phyloP scores from a whole-genome alignment of 2,329 filamentous ascomycete genomes.

The Bimuria novae-zelandiae region DNA sequence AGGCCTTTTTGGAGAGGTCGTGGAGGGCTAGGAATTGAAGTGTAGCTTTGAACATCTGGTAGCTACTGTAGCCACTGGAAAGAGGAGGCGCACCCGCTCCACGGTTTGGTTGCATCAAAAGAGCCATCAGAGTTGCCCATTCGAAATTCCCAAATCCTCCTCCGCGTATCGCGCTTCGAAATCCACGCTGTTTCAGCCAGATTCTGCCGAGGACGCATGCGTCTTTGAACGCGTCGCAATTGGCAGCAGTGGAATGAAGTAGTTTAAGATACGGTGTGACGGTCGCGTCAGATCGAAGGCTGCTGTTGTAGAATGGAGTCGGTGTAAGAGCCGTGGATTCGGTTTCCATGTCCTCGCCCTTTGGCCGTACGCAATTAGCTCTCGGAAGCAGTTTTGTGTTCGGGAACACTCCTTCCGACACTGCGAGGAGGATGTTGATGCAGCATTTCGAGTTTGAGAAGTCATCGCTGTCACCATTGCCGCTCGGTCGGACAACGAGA shows the following conservation, averaged over 20 bases:
- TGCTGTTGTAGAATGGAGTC: constrained; percentile 89
- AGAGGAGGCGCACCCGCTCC: constrained; percentile 72
- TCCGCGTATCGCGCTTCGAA: constrained; percentile 67
- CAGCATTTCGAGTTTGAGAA: constrained; percentile 41
- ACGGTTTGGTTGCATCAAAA: constrained; percentile 79
- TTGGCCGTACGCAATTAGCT: constrained; percentile 70
- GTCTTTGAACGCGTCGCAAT: constrained; percentile 76
- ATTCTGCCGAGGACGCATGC: constrained; percentile 83
- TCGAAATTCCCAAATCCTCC: constrained; percentile 95
- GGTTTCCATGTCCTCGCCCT: constrained; percentile 52
- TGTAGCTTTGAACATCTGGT: constrained; percentile 91
- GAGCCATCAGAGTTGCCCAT: constrained; percentile 79
- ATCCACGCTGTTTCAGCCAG: constrained; percentile 88
- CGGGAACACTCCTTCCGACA: constrained; percentile 71
- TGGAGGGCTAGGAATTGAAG: constrained; percentile 82
- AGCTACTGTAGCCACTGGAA: constrained; percentile 81
- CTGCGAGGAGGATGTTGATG: constrained; percentile 78
- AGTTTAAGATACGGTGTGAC: constrained; percentile 76
- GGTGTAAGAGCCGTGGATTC: constrained; percentile 45
- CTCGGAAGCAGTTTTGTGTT: constrained; percentile 70
- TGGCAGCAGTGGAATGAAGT: constrained; percentile 69
- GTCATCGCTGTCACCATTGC: constrained; percentile 40
- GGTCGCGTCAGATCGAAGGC: constrained; percentile 76
- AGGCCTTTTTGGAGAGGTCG: constrained; percentile 71
- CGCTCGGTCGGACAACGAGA: constrained; percentile 52